A percentile compares a stretch with the other conserved stretches of the same genome.
phyloP scores from a whole-genome alignment of 2,329 filamentous ascomycete genomes.

The Conoideocrella luteorostrata region DNA sequence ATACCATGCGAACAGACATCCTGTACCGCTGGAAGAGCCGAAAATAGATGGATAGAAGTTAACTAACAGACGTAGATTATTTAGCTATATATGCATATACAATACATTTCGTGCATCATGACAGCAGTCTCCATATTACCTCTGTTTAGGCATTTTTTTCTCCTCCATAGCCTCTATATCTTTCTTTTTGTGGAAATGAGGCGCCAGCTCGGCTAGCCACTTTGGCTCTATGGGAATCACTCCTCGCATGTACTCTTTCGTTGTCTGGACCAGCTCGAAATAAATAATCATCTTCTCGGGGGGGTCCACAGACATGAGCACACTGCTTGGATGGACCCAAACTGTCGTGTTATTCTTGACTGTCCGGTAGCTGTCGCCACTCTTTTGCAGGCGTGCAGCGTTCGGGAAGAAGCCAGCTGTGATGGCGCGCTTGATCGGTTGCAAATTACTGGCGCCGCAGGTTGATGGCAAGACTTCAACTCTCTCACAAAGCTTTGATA shows the following conservation, averaged over 20 bases:
- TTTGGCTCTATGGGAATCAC: conserved; percentile 77
- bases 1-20: conserved; percentile 50
- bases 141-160: conserved; percentile 49
- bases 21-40: conserved; percentile 34
- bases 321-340: conserved; percentile 83
- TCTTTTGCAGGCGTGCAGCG: conserved; percentile 73
- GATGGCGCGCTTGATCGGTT: conserved; percentile 77
- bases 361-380: conserved; percentile 82
- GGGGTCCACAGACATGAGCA: conserved; percentile 71
- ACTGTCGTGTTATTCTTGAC: conserved; percentile 87
- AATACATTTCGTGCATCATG: not conserved
- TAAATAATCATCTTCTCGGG: conserved; percentile 78
- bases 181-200: conserved; percentile 90
- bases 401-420: conserved; percentile 94
- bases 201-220: conserved; percentile 85
- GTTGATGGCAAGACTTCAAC: conserved; percentile 74
- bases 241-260: conserved; percentile 88
- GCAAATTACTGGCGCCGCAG: conserved; percentile 62
- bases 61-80: no score
- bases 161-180: conserved; percentile 79
- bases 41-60: not conserved
- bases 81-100: not conserved
- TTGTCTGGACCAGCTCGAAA: conserved; percentile 74
- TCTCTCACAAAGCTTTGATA: conserved; percentile 85
- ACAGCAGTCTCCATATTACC: conserved; percentile 11